phyloP scores from a whole-genome alignment of 495 filamentous ascomycete species.

The Neurospora africana region DNA sequence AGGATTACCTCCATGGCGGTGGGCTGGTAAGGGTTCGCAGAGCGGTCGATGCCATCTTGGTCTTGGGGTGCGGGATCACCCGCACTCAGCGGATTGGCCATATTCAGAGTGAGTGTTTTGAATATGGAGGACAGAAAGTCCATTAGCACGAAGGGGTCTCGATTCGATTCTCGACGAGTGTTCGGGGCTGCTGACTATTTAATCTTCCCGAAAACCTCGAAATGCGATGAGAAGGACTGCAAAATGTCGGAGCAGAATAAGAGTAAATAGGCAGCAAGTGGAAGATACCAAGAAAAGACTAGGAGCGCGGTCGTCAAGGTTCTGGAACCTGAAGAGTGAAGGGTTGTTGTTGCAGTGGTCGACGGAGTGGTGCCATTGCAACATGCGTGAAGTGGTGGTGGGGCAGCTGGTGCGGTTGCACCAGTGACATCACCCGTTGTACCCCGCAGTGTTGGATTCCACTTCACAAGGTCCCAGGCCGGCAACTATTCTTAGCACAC shows the following conservation, averaged over 20 bases:
- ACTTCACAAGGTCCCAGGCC: neutral
- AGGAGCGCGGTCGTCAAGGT: neutral
- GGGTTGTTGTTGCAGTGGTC: too few species aligned
- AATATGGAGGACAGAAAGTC: neutral
- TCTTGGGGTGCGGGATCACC: constrained; percentile 12
- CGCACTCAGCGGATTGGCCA: neutral
- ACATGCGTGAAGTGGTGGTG: neutral
- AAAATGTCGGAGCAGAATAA: neutral
- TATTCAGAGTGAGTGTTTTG: neutral
- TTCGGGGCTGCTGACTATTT: neutral
- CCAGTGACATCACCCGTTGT: neutral
- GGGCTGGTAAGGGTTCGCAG: constrained; percentile 14
- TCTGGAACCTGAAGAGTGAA: neutral
- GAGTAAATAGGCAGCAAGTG: neutral
- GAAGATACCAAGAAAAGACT: neutral
- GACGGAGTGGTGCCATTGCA: too few species aligned
- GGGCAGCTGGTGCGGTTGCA: neutral
- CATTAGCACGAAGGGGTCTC: neutral
- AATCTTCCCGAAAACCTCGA: neutral
- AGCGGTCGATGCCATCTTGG: constrained; percentile 5
- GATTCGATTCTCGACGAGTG: neutral
- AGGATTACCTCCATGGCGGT: constrained; percentile 34
- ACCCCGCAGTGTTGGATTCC: neutral
- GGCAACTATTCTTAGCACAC: neutral
- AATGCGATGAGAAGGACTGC: neutral